Evolutionary conservation across 1,284 basidiomycete species (phyloP), one percentile per base, ranked within the genome.

Genomic region (Cutaneotrichosporon cavernicola): DNA sequence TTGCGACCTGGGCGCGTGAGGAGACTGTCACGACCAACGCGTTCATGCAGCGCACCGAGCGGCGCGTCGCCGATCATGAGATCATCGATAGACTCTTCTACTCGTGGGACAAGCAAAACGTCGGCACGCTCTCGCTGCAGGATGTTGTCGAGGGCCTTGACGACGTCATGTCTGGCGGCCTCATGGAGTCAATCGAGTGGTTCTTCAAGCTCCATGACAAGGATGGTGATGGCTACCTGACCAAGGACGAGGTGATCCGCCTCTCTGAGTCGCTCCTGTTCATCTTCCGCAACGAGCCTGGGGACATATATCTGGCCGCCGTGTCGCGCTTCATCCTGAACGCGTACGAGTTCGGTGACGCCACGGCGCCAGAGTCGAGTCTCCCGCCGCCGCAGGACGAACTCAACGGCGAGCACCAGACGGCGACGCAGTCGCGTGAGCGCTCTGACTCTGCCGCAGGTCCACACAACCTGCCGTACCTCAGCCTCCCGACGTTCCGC

Each of bases 111-210:
- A 84, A 82, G 3, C 86, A 88, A 43, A 87, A 86, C 76, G 83
- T 86, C 68, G 93, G 93, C 0, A 89, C 92, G 1, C 80, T 97
- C 56, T 92, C 91, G 86, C 92, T 82, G 9, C 76, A 97, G 89
- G 94, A 99, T 77, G 84, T 99, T 32, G 89, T 99, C 8, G 86
- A 85, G 46, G 97, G 96, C 1, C 82, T 99, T 52, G 89, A 97
- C 73, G 88, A 89, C 14, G 90, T 97, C 62, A 92, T 98, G 87
- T 91, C 92, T 80, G 95, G 92, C 68, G 97, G 97, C 76, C 83
- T 99, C 66, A 97, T 98, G 92, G 91, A 94, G 66, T 96, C 92
- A 73, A 97, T 98, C 72, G 91, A 97, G 78, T 98, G 96, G 94
- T 96, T 99, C 82, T 98, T 99, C 81, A 90, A 91, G 70, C 80